Base-by-base conservation (phyloP, 2,329 filamentous ascomycete genomes). In the Cordyceps militaris region DNA sequence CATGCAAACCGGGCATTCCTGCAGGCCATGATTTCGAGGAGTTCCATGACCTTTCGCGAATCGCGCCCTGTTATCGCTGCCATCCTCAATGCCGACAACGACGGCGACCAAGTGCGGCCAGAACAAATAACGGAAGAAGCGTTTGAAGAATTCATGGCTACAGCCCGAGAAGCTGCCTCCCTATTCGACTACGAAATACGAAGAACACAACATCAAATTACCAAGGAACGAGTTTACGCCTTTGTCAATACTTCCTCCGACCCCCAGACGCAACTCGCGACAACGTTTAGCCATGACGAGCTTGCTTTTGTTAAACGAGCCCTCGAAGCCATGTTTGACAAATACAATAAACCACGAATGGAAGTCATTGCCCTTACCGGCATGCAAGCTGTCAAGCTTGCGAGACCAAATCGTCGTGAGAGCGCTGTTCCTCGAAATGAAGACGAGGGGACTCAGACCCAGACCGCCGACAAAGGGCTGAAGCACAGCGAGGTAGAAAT, bases 241-340 rank as follows among this genome's bases (percentile, higher is more conserved):
- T 78, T 99, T 34, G 87, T 97, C 48, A 99, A 99, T 73, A 90
- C 87, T 1, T 87, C 88, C 10, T 91, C 87, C 61, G 94, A 99
- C 71, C 77, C 87, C 0, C 76, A 93, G 60, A 95, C 91, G 0
- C 93, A 97, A 66, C 80, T 97, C 40, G 91, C 92, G 2, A 97
- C 94, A 0, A 84, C 83, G 0, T 89, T 88, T 68, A 82, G 79
- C 8, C 76, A 90, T 0, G 91, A 96, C 63, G 92, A 97, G 74
- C 89, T 97, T 32, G 84, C 88, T 0, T 99, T 91, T 69, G 83
- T 97, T 56, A 94, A 95, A 72, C 81, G 94, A 9, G 71, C 97
- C 3, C 81, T 99, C 1, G 92, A 97, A 69, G 85, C 82, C 64
- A 96, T 99, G 83, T 99, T 97, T 68, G 90, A 95, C 62, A 87